These are phyloP conservation scores for Cochliopodium minus DNA, from an alignment of 208 protist genomes.

Conservation along the genomic window DNA sequence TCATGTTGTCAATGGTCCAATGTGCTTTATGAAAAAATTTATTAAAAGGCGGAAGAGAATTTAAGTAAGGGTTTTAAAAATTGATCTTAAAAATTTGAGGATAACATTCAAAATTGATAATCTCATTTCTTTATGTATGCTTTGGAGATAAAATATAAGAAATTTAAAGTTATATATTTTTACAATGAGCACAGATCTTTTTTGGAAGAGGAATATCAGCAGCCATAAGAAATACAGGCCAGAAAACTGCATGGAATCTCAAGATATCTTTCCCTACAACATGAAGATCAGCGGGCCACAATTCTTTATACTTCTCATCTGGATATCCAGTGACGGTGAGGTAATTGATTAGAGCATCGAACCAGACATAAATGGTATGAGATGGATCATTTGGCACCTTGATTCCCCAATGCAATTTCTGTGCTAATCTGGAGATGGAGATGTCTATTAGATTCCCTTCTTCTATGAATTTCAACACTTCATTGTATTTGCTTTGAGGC, in stretches of 20 bases:
- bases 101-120: slow-evolving; percentile 11
- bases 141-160: too few species aligned
- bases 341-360: slow-evolving; percentile 98
- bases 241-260: slow-evolving; percentile 96
- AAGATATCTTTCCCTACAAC: slow-evolving; percentile 97
- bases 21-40: too few species aligned
- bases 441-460: slow-evolving; percentile 73
- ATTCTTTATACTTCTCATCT: neutral
- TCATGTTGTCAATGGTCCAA: slow-evolving; percentile 78
- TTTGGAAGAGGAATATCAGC: slow-evolving; percentile 70
- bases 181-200: slow-evolving; percentile 66
- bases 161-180: too few species aligned
- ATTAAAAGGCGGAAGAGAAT: slow-evolving; percentile 20
- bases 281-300: slow-evolving; percentile 63
- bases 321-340: slow-evolving; percentile 50
- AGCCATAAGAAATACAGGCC: slow-evolving; percentile 90
- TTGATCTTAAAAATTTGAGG: slow-evolving; percentile 24
- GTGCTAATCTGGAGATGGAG: slow-evolving; percentile 74
- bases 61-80: too few species aligned
- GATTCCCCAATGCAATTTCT: slow-evolving; percentile 83
- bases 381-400: slow-evolving; percentile 68
- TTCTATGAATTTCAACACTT: slow-evolving; percentile 52
- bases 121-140: slow-evolving; percentile 31
- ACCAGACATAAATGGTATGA: slow-evolving; percentile 95
- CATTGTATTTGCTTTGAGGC: slow-evolving; percentile 64